Evolutionary conservation across 805 yeast genomes (phyloP), one percentile per base, ranked within the genome.

Genomic region (Kazachstania viticola): DNA sequence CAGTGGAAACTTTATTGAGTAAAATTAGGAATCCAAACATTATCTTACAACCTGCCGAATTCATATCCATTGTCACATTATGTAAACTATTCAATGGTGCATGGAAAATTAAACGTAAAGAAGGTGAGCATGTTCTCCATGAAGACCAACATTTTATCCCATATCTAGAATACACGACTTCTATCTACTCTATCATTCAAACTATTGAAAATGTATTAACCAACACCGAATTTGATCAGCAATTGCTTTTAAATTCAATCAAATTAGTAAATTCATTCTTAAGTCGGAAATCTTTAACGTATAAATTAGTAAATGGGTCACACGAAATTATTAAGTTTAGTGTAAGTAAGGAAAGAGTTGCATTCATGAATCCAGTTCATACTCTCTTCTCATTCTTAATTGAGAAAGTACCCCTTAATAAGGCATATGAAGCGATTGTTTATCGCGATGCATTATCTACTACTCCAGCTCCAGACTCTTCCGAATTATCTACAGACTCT

Each of bases 91-190:
- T 73, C 48, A 79, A 77, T 44, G 73, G 76, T 16, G 67, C 69
- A 25, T 71, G 71, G 63, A 61, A 66, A 17, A 54, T 77, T 18
- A 61, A 51, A 34, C 64, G 84, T 36, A 75, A 75, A 39, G 62
- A 62, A 27, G 88, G 84, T 9, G 77, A 74, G 6, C 88, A 79
- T 55, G 81, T 78, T 19, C 69, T 70, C 34, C 62, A 61, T 31
- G 84, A 79, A 44, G 61, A 62, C 25, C 59, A 59, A 18, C 70
- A 64, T 27, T 75, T 65, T 40, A 60, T 64, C 14, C 50, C 67
- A 2, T 75, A 75, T 41, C 58, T 68, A 30, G 68, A 67, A 34
- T 62, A 64, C 32, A 64, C 74, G 0, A 53, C 65, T 3, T 63
- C 69, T 0, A 40, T 69, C 15, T 56, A 65, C 26, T 60, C 60